phyloP scores from a whole-genome alignment of 75 land plant species.

The Sequoiadendron giganteum region DNA sequence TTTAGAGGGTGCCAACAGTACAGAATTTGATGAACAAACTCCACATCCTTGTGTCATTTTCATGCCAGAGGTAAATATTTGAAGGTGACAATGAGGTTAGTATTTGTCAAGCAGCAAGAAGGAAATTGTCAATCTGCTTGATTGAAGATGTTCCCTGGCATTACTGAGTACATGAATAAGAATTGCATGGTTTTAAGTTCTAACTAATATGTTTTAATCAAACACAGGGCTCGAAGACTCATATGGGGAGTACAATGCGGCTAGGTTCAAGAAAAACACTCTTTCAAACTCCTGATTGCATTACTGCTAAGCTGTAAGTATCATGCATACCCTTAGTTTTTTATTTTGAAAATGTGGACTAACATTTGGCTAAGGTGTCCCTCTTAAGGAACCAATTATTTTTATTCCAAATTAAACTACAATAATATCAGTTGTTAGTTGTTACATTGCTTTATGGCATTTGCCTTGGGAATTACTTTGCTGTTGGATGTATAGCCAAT shows the following conservation, averaged over 20 bases:
- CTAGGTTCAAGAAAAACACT: conserved; percentile 84
- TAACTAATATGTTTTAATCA: not conserved
- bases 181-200: not conserved
- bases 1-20: conserved; percentile 75
- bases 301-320: conserved; percentile 85
- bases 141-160: not conserved
- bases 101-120: not conserved
- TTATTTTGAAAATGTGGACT: not conserved
- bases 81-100: not conserved
- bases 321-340: not conserved
- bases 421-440: not conserved
- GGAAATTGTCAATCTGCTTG: not conserved
- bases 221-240: conserved; percentile 86
- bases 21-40: conserved; percentile 74
- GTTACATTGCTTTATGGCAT: not conserved
- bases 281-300: conserved; percentile 60
- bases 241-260: conserved; percentile 96
- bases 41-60: conserved; percentile 81
- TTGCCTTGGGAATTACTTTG: not conserved
- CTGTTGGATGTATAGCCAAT: not conserved
- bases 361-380: not conserved
- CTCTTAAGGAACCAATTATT: not conserved
- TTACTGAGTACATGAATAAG: not conserved
- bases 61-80: conserved; percentile 87
- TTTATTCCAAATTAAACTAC: not conserved